Base-by-base conservation (phyloP, 495 filamentous ascomycete species). In the Aspergillus mulundensis region DNA sequence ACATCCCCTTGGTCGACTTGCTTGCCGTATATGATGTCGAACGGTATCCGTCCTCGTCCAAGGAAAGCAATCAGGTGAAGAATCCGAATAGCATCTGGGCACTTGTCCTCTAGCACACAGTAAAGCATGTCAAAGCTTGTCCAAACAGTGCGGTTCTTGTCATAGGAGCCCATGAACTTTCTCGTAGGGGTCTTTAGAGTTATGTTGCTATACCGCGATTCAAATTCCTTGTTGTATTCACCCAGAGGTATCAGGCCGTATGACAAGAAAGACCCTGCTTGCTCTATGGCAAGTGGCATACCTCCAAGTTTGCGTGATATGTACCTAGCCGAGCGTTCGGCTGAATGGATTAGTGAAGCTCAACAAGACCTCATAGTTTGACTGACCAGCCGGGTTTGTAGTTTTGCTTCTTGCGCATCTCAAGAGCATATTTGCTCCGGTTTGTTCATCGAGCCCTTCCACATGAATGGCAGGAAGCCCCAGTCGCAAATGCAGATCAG, bases 291-390 rank as follows among this genome's bases (percentile, higher is more conserved):
- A 14, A 53, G 38, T 12, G 50, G 50, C 36, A 53, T 42, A 30
- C 50, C 50, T 10, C 50, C 50, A 28, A 53, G 50, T 15, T 53
- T 53, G 15, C 50, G 50, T 1, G 50, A 53, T 12, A 53, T 42
- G 3, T 11, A 12, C 23, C 23, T 53, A 7, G 50, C 50, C 0
- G 16, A 12, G 2, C 15, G 4, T n/a, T 53, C 19, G 11, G 36
- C 50, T 53, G 16, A 0, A n/a, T 8, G 5, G 15, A n/a, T 42
- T 10, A 53, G 36, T 41, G 12, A 15, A 19, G 23, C 15, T n/a
- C n/a, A n/a, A n/a, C n/a, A n/a, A 21, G n/a, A 16, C n/a, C n/a
- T 38, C 10, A 48, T 19, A 15, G 12, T 32, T 5, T n/a, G 24
- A 30, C 50, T 25, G 18, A 53, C 50, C 16, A 24, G 20, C 8